Evolutionary conservation across 192 early-diverging fungal species (phyloP).

Genomic region (Phycomyces blakesleeanus): DNA sequence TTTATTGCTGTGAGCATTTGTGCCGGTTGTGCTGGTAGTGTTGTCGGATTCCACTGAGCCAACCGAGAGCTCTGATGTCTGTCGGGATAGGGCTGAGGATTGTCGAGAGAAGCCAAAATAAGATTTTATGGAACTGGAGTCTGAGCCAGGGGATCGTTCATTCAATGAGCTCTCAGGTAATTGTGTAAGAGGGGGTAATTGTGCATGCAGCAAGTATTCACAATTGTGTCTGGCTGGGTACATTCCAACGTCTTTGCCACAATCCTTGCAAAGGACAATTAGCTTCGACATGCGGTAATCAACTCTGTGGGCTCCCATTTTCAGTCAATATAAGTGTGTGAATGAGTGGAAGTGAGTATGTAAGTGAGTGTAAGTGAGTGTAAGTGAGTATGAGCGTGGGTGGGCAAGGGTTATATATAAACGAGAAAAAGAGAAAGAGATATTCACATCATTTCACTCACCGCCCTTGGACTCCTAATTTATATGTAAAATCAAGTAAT

Average conservation of each 20-base stretch:
- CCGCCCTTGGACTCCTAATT: no score
- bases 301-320: slow-evolving; percentile 34
- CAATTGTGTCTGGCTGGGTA: slow-evolving; percentile 57
- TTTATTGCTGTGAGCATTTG: background rate
- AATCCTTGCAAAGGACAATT: slow-evolving; percentile 58
- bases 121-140: background rate
- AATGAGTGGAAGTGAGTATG: no score
- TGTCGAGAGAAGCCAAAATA: no score
- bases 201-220: background rate
- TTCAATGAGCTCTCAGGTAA: background rate
- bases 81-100: background rate
- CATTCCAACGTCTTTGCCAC: slow-evolving; percentile 56
- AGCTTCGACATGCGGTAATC: slow-evolving; percentile 58
- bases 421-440: no score
- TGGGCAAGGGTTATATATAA: no score
- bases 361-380: no score
- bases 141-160: background rate
- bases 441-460: no score
- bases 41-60: background rate
- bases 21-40: background rate
- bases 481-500: background rate
- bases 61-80: background rate
- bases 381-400: no score
- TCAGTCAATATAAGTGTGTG: no score
- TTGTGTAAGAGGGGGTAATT: background rate